These are phyloP conservation scores for Teratosphaeriaceae sp. DNA, from an alignment of 2,329 filamentous ascomycete species.

Conservation along the genomic window DNA sequence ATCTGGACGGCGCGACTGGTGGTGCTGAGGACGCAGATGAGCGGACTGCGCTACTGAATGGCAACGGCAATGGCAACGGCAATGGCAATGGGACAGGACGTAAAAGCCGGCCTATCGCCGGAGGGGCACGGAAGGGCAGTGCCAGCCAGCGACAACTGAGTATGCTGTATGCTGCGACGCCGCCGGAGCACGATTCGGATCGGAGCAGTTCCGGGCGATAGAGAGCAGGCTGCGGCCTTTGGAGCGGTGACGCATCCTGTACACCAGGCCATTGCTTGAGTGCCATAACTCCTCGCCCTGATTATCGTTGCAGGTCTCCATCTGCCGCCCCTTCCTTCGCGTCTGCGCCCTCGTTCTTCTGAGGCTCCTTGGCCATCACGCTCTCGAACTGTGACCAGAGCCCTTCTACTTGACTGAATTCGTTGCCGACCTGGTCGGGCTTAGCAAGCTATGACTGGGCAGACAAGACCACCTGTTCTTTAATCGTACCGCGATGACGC, in stretches of 20 bases:
- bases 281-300: no score
- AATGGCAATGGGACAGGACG: background rate
- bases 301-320: conserved; percentile 2
- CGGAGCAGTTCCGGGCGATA: no score
- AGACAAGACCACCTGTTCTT: background rate
- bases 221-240: no score
- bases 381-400: conserved; percentile 97
- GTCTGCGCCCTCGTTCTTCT: conserved; percentile 31
- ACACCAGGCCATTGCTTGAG: no score
- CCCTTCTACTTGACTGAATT: conserved; percentile 94
- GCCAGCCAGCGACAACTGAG: conserved; percentile 15
- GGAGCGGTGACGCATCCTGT: no score
- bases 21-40: conserved; percentile 7
- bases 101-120: conserved; percentile 2
- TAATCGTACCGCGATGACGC: conserved; percentile 67
- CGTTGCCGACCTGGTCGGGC: conserved; percentile 63
- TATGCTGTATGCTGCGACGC: conserved; percentile 19
- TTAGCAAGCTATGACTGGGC: no score
- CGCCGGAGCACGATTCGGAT: conserved; percentile 20
- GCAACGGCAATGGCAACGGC: background rate
- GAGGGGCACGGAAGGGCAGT: conserved; percentile 10
- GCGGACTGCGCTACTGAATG: conserved; percentile 8
- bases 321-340: conserved; percentile 20
- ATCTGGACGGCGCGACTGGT: conserved; percentile 7
- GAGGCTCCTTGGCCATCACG: conserved; percentile 73